Evolutionary conservation across 2,329 filamentous ascomycete species (phyloP).

Genomic region (Epichloe baconii): DNA sequence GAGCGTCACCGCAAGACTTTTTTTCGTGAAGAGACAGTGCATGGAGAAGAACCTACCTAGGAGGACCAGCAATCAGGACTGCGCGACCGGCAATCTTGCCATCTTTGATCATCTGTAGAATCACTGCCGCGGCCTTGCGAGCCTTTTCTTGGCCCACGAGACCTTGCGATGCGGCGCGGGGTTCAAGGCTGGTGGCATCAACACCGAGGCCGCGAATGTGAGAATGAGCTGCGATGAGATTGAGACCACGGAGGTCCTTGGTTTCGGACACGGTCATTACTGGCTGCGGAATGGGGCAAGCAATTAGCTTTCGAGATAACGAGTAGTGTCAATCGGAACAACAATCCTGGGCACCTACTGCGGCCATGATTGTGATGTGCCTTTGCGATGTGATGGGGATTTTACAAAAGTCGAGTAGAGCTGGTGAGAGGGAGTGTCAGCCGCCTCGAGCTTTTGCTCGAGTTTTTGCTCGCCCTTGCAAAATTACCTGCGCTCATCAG

Average conservation of each 20-base stretch:
- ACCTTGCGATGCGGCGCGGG: conserved; percentile 73
- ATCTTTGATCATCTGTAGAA: conserved; percentile 97
- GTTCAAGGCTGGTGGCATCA: conserved; percentile 80
- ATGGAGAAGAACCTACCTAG: conserved; percentile 38
- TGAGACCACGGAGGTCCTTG: conserved; percentile 91
- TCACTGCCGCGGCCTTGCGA: conserved; percentile 88
- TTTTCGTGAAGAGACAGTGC: not conserved
- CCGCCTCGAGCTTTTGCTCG: conserved; percentile 1
- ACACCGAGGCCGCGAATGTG: conserved; percentile 94
- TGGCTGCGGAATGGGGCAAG: conserved; percentile 25
- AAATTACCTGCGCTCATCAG: conserved; percentile 1
- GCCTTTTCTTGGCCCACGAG: conserved; percentile 95
- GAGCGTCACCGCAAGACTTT: not conserved
- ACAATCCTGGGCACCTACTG: conserved; percentile 26
- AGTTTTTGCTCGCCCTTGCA: not conserved
- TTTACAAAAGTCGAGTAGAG: conserved; percentile 1
- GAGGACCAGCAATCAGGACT: conserved; percentile 86
- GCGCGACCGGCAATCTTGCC: conserved; percentile 96
- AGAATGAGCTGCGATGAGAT: conserved; percentile 95
- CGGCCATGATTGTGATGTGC: conserved; percentile 31
- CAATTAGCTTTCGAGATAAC: not conserved
- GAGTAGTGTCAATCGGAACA: not conserved
- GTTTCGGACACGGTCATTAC: conserved; percentile 77
- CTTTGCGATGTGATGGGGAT: not conserved
- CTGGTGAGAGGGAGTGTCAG: not conserved